Evolutionary conservation across 441 rosid species (phyloP).

Genomic region (Aleurites moluccanus): DNA sequence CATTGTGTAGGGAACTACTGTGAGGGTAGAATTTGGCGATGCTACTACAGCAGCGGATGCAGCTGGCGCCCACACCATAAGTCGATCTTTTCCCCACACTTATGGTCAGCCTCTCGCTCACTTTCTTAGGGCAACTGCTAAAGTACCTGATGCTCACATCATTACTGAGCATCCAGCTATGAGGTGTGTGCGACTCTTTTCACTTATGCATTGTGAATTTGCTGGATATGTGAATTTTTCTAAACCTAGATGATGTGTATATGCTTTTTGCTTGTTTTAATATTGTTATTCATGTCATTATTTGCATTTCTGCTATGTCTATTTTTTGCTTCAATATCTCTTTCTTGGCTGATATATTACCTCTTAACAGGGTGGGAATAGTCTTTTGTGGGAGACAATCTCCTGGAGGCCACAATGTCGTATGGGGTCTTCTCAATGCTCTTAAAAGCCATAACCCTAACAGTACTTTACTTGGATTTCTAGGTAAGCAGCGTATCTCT

Average conservation of each 20-base stretch:
- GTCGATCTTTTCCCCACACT: constrained; percentile 77
- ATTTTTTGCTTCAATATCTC: background rate
- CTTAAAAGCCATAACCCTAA: constrained; percentile 77
- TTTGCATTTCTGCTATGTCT: background rate
- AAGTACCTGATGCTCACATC: constrained; percentile 90
- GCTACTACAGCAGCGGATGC: constrained; percentile 65
- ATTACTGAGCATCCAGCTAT: constrained; percentile 81
- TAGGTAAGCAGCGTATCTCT: constrained; percentile 47
- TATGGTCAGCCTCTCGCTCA: constrained; percentile 95
- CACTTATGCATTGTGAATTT: background rate
- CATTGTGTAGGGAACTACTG: constrained; percentile 77
- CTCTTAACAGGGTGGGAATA: constrained; percentile 71
- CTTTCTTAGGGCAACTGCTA: constrained; percentile 78
- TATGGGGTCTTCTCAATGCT: constrained; percentile 88
- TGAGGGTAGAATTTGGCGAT: constrained; percentile 96
- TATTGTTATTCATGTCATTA: background rate
- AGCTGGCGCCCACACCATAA: constrained; percentile 66
- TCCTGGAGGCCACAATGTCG: constrained; percentile 96
- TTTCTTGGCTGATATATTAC: background rate
- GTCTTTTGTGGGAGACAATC: constrained; percentile 98
- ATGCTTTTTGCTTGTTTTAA: background rate
- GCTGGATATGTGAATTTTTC: background rate
- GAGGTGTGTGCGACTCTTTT: constrained; percentile 49
- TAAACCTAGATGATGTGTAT: background rate
- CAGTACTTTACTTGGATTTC: constrained; percentile 74